Evolutionary conservation across 2,329 filamentous ascomycete genomes (phyloP).

Genomic region (Fusarium pseudoanthophilum): DNA sequence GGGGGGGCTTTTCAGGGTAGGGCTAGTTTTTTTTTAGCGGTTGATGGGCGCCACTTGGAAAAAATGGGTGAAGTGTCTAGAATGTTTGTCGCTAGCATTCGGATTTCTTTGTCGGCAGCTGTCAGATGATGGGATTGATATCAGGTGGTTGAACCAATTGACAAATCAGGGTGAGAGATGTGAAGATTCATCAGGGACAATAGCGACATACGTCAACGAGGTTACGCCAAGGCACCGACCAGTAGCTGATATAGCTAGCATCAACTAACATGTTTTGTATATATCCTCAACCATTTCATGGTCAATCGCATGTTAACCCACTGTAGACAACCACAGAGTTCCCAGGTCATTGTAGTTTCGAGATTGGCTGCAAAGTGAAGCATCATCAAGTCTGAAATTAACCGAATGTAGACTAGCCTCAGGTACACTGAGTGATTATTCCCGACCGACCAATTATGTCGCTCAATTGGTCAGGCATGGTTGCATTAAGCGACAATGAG

Average conservation of each 20-base stretch:
- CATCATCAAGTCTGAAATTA: neutral
- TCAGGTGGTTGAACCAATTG: neutral
- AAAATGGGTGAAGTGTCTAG: neutral
- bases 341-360: neutral
- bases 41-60: conserved; percentile 3
- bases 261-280: rapidly evolving
- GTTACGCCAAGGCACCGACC: rapidly evolving
- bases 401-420: neutral
- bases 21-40: conserved; percentile 9
- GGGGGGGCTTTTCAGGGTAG: conserved; percentile 7
- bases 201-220: too few species aligned
- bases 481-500: neutral
- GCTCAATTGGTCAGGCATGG: neutral
- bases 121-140: neutral
- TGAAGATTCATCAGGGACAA: neutral
- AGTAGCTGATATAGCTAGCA: rapidly evolving
- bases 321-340: neutral
- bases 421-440: neutral
- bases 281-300: rapidly evolving
- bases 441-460: neutral
- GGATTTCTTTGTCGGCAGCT: neutral
- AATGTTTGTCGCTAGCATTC: neutral
- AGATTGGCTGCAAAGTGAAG: neutral
- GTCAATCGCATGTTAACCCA: rapidly evolving
- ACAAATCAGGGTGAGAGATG: neutral